Percentiles rank a stretch among this genome's conserved stretches.
These are phyloP conservation scores for Tetracentron sinense DNA, from an alignment of 164 flowering plant species.

Conservation along the genomic window DNA sequence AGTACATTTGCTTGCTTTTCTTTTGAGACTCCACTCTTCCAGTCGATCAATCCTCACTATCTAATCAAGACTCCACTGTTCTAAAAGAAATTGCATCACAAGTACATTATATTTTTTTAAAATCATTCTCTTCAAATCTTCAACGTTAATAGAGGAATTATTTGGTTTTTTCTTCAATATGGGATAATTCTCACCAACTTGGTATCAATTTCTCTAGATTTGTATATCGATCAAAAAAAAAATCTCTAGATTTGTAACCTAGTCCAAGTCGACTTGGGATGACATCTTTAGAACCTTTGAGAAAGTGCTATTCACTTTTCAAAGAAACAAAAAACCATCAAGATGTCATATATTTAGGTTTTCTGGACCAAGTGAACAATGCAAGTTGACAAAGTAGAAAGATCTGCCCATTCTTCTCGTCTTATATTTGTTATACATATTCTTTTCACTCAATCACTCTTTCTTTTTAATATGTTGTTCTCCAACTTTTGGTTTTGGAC, in stretches of 20 bases:
- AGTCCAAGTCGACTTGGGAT: background rate
- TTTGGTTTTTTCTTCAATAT: background rate
- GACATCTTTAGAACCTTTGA: background rate
- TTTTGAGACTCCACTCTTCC: background rate
- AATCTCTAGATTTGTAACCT: too few species aligned
- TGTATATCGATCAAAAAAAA: too few species aligned
- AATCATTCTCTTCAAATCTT: background rate
- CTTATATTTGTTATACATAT: background rate
- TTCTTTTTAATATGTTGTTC: background rate
- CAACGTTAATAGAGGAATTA: background rate
- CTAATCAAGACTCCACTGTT: too few species aligned
- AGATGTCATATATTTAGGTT: background rate
- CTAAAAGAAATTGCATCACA: background rate
- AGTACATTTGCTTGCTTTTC: background rate
- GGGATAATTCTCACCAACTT: background rate
- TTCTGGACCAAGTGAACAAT: background rate
- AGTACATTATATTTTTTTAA: too few species aligned
- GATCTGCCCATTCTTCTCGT: background rate
- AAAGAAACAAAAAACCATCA: background rate
- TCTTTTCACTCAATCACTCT: background rate
- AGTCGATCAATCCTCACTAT: background rate
- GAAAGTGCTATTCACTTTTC: background rate
- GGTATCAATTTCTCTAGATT: background rate
- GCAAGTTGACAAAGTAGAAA: background rate
- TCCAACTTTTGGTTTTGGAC: background rate